Evolutionary conservation across 129 eudicot species (phyloP), one percentile per base, ranked within the genome.

Genomic region (Artemisia annua): DNA sequence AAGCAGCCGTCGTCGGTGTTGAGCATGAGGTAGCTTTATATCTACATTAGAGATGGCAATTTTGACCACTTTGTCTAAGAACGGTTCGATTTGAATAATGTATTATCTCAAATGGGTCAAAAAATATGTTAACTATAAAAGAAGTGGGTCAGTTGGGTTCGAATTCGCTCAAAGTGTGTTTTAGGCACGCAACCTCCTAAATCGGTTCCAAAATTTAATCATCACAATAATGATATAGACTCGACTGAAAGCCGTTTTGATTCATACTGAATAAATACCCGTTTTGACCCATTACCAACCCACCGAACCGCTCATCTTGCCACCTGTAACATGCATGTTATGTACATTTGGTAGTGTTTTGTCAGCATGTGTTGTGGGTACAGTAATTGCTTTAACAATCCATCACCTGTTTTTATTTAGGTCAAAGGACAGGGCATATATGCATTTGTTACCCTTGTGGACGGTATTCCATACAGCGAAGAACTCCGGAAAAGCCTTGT

Each of bases 1-100:
- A 95, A 86, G 99, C 99, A 66, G 99, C 99, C 68, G 99, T 95
- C 20, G 99, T 95, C 74, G 99, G 96, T 64, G 87, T 95, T 82
- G 99, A 95, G 71, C 99, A 95, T 75, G 99, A 88, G 99, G 99
- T 90, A 83, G 39, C 18, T 56, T 11, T 73, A 6, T 63, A 73
- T 50, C 63, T 73, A 50, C 35, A 57, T 16, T 24, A 26, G 7
- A 48, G 43, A 46, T 72, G 68, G 28, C 66, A 39, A 15, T 39
- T 70, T 71, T 58, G 32, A 55, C 22, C 59, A 50, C 46, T 20
- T 35, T 16, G 44, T 4, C 44, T 35, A 64, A n/a, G 6, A 61
- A 61, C 2, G 48, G 66, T 24, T 2, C n/a, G 7, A 64, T 39
- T 16, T 17, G 57, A 57, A 56, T 22, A 44, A 4, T 57, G 55